Base-by-base conservation (phyloP, 2,329 filamentous ascomycete species). In the Lachnellula subtilissima region DNA sequence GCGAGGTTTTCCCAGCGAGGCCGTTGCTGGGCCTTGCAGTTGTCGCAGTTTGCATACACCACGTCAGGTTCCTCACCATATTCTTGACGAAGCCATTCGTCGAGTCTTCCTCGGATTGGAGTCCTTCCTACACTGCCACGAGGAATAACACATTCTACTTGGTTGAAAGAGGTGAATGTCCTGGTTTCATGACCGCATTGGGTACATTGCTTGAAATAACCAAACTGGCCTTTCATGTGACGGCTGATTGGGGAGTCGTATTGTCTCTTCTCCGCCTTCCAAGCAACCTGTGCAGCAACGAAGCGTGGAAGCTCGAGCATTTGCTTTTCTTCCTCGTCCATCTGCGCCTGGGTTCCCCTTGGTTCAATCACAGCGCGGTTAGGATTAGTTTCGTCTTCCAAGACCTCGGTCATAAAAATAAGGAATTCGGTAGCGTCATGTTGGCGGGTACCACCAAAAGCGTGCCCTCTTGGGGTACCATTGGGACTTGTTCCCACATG, bases 341-440 rank as follows among this genome's bases (percentile, higher is more conserved):
- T 45, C 40, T n/a, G 59, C 48, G 5, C 51, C 54, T 15, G 52
- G 40, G 8, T 32, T 32, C 28, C 9, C 28, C 17, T 81, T 85
- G 42, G 39, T 3, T n/a, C 15, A 42, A 88, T 73, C 5, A 79
- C 77, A 50, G 78, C 75, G 58, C 84, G 88, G 32, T 81, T 79
- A 6, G 78, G 73, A 69, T 96, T 95, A 5, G 95, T 85, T 72
- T 99, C 94, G 68, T 94, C 89, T 64, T 93, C 87, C 12, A 97
- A 77, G 62, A 88, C 86, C 52, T 89, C 85, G 39, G 96, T 79
- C 25, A 97, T 72, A 67, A 95, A 96, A 47, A 85, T 84, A 62
- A 93, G 85, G 64, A 96, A 96, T 66, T 97, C 94, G 62, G 92
- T 88, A 1, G 91, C 88, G 67, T 99, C 94, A 72, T 97, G 94